These are phyloP conservation scores for Rhodamnia argentea DNA, from an alignment of 345 rosid species.

Conservation along the genomic window DNA sequence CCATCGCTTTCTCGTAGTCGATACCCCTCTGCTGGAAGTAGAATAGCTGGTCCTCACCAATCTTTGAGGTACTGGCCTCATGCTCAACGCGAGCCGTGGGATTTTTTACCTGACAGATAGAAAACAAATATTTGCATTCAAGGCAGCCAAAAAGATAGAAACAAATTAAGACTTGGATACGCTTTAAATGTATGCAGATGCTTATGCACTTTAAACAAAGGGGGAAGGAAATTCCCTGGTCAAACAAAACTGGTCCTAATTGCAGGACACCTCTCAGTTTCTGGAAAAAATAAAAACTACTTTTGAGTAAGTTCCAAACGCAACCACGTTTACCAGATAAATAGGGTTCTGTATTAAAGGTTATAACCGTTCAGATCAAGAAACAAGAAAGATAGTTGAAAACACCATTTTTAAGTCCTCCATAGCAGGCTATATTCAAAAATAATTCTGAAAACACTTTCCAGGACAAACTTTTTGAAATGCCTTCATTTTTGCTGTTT, in stretches of 20 bases:
- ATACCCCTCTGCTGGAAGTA: constrained; percentile 97
- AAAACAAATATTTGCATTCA: not conserved
- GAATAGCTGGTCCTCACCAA: constrained; percentile 86
- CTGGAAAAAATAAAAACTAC: too few relatives aligned
- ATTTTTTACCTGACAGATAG: constrained; percentile 60
- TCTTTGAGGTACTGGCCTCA: constrained; percentile 96
- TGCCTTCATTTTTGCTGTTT: not conserved
- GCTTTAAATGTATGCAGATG: not conserved
- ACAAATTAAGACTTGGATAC: not conserved
- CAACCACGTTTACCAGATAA: not conserved
- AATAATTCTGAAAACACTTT: not conserved
- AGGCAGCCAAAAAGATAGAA: not conserved
- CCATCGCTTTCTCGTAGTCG: constrained; percentile 92
- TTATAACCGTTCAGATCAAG: not conserved
- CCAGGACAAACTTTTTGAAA: not conserved
- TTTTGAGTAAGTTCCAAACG: too few relatives aligned
- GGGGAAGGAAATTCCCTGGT: not conserved
- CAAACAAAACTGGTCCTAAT: not conserved
- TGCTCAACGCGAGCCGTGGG: constrained; percentile 86
- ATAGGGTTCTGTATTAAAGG: not conserved
- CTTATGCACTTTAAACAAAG: not conserved
- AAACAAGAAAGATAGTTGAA: not conserved
- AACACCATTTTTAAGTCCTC: not conserved
- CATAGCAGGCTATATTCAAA: not conserved
- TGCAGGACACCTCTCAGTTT: too few relatives aligned